Percentiles rank a stretch among this genome's conserved stretches.
These are phyloP conservation scores for Xylaria scruposa DNA, from an alignment of 495 filamentous ascomycete species.

Conservation along the genomic window DNA sequence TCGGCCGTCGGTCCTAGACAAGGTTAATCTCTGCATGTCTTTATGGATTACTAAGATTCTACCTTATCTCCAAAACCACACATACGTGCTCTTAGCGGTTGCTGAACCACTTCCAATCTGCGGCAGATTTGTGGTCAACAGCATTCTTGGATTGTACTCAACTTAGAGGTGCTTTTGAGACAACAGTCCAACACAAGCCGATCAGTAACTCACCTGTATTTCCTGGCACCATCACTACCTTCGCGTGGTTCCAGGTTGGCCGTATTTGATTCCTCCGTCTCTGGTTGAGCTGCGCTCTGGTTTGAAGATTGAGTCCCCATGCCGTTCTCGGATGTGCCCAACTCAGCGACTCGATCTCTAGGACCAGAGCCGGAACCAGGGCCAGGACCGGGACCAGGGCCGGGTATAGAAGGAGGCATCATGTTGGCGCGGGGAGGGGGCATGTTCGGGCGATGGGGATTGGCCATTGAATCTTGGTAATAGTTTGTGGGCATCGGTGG, in stretches of 20 bases:
- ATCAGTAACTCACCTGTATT: constrained; percentile 37
- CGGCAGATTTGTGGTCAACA: constrained; percentile 30
- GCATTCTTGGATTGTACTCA: constrained; percentile 6
- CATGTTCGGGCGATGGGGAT: constrained; percentile 44
- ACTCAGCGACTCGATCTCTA: constrained; percentile 23
- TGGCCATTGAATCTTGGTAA: constrained; percentile 41
- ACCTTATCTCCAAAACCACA: constrained; percentile 99
- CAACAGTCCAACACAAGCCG: background rate
- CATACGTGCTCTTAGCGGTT: constrained; percentile 94
- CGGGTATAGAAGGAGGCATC: constrained; percentile 42
- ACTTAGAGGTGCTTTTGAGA: background rate
- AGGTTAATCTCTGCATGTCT: constrained; percentile 23
- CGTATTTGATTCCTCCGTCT: constrained; percentile 35
- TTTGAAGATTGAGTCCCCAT: constrained; percentile 17
- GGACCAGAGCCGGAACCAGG: constrained; percentile 27
- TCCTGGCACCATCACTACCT: constrained; percentile 39
- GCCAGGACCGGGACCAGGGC: constrained; percentile 36
- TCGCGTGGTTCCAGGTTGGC: constrained; percentile 37
- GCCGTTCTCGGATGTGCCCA: constrained; percentile 25
- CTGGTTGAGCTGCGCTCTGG: constrained; percentile 34
- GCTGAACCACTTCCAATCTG: constrained; percentile 86
- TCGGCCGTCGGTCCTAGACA: constrained; percentile 85
- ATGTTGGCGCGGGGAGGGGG: constrained; percentile 43
- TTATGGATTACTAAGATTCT: constrained; percentile 31
- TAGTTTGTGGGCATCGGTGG: constrained; percentile 40